Base-by-base conservation (phyloP, 306 rosid genomes). In the Phaseolus lunatus region DNA sequence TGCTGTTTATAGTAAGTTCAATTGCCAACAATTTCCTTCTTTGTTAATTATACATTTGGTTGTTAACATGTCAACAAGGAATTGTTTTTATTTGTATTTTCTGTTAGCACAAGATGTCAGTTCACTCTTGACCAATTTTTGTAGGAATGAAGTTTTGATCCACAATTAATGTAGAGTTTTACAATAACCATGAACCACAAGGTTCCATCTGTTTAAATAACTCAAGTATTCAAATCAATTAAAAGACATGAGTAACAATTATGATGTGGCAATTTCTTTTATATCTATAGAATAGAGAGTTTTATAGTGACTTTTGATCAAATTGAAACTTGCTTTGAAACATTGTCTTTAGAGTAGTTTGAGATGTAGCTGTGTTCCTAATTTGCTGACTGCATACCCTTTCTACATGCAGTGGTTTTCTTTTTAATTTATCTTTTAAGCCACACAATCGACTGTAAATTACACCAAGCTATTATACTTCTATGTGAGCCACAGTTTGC, bases 401-500 rank as follows among this genome's bases (percentile, higher is more conserved):
- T 70, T 80, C 73, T 76, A 62, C 22, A 9, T 83, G 88, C 98
- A 94, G 98, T 91, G 91, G 53, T 91, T 74, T 91, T 94, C 97
- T 94, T 94, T 85, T 78, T 94, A 56, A 67, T 91, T 58, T 94
- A 90, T 90, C 96, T 94, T 81, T 78, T 91, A 86, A 90, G 97
- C 86, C 88, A 83, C 84, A 81, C 76, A 70, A 74, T 90, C 78
- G 82, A 75, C 83, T 75, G 87, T 80, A 91, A 85, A 78, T 53
- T 84, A 61, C 96, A 97, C 77, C 93, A 88, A 81, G 80, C 92
- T 56, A 67, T 90, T 86, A 85, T 94, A 85, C 96, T 94, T 79
- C 82, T 94, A 52, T 90, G 94, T 24, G 98, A 88, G 84, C 91
- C 87, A 41, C 98, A 93, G 77, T 88, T 94, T 85, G 90, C 96